Evolutionary conservation across 2,329 filamentous ascomycete genomes (phyloP), one percentile per base, ranked within the genome.

Genomic region (Neurospora sp.): DNA sequence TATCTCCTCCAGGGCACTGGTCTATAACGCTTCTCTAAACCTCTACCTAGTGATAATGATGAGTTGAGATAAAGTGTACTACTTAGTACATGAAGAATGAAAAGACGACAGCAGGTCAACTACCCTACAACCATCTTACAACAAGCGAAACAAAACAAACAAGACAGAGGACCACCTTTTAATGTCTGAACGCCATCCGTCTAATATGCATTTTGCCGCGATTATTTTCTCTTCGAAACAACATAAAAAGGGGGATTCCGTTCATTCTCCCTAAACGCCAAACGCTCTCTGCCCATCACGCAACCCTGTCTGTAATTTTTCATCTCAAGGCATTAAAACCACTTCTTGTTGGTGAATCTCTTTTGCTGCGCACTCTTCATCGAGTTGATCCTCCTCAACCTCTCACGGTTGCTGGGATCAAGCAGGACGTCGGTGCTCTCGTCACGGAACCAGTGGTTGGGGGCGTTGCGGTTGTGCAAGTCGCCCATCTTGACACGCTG

Each of bases 401-500:
- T 82, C 78, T 88, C 86, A 17, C 85, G 81, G 77, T 86, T 86
- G 70, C 84, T 81, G 28, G 84, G 82, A 72, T 88, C 85, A 10
- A 87, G 77, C 17, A 87, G 77, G 10, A 83, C 83, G 33, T 84
- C 81, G 28, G 85, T 82, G 36, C 83, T 81, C 69, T 85, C 84
- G 70, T 85, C 83, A 23, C 81, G 79, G 76, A 81, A 81, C 81
- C 82, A 83, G 72, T 82, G 79, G 73, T 71, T 72, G 23, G 52
- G 52, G 17, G 80, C 71, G 74, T 78, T 76, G 58, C 75, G 73
- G 38, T 67, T 67, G 38, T 58, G 69, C 68, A 75, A 40, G 23
- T 70, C 70, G 69, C 69, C 38, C 93, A 97, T 97, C 77, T 91
- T 92, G 73, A 97, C 89, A 72, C 93, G 87, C 82, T 97, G 93